Base-by-base conservation (phyloP, 2,329 filamentous ascomycete species). In the Xylaria hypoxylon region DNA sequence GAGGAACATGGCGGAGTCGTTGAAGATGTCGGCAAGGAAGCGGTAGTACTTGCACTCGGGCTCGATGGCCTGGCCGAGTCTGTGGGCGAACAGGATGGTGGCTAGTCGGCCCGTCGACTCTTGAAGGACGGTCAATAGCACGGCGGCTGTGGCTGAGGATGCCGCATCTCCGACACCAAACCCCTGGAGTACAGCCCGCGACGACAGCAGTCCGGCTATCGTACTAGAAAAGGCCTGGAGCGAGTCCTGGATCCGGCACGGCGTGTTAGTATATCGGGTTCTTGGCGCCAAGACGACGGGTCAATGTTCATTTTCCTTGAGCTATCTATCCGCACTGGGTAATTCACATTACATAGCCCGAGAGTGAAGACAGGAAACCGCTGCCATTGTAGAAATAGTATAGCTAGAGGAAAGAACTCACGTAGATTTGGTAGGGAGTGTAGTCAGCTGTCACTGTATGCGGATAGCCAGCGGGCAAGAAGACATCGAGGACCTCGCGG, bases 11-110 rank as follows among this genome's bases (percentile, higher is more conserved):
- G 92, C 92, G 8, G 89, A 84, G 77, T 97, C 94, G 79, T 97
- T 97, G 81, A 97, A 91, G 22, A 97, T 82, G 76, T 97, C 94
- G 3, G 94, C 94, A 2, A 94, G 87, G 55, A 97, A 90, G 17
- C 94, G 90, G 79, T 94, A 97, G 78, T 88, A 90, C 78, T 97
- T 97, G 82, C 92, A 95, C 77, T 97, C 94, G 1, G 93, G 92
- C 78, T 96, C 93, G 53, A 97, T 90, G 35, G 92, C 87, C 51
- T 91, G 91, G 42, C 94, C 93, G 65, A 95, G 89, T 48, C 88
- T 86, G 77, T 96, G 90, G 1, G 94, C 94, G 77, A 97, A 97
- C 10, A 92, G 79, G 67, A 97, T 97, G 0, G 94, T 97, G 1
- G 92, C 92, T 28, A 97, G 81, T 6, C 93, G 88, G 8, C 92